Evolutionary conservation across 2,329 filamentous ascomycete species (phyloP).

Genomic region (Pseudogymnoascus sp.): DNA sequence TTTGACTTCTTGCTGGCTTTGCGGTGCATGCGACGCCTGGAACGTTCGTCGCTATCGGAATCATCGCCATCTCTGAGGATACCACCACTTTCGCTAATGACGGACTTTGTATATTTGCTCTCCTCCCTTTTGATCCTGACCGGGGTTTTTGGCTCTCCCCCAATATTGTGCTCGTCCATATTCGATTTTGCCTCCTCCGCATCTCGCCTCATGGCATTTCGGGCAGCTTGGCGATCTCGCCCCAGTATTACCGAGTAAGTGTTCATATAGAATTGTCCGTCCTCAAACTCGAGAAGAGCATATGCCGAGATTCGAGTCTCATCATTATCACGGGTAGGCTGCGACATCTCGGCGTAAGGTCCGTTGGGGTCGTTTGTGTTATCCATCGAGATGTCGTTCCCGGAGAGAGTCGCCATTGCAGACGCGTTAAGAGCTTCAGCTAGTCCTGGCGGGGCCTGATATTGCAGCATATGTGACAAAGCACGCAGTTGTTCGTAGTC

Average conservation of each 20-base stretch:
- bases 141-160: constrained; percentile 35
- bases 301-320: constrained; percentile 34
- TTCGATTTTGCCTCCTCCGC: constrained; percentile 37
- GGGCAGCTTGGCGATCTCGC: constrained; percentile 56
- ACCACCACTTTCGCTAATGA: constrained; percentile 61
- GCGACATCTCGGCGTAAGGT: constrained; percentile 16
- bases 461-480: constrained; percentile 5
- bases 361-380: constrained; percentile 1
- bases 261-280: constrained; percentile 72
- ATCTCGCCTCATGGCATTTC: constrained; percentile 39
- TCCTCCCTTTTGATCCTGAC: constrained; percentile 38
- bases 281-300: constrained; percentile 58
- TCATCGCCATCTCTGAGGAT: constrained; percentile 57
- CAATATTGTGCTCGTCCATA: constrained; percentile 41
- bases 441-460: not conserved
- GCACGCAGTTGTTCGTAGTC: constrained; percentile 1
- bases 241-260: constrained; percentile 65
- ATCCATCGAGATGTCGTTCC: constrained; percentile 12
- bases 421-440: constrained; percentile 1
- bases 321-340: constrained; percentile 12
- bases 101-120: constrained; percentile 43
- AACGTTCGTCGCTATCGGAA: constrained; percentile 45
- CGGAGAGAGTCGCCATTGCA: constrained; percentile 3
- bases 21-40: constrained; percentile 37
- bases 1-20: constrained; percentile 31